Base-by-base conservation (phyloP, 2,329 filamentous ascomycete species). In the Zopfia rhizophila region DNA sequence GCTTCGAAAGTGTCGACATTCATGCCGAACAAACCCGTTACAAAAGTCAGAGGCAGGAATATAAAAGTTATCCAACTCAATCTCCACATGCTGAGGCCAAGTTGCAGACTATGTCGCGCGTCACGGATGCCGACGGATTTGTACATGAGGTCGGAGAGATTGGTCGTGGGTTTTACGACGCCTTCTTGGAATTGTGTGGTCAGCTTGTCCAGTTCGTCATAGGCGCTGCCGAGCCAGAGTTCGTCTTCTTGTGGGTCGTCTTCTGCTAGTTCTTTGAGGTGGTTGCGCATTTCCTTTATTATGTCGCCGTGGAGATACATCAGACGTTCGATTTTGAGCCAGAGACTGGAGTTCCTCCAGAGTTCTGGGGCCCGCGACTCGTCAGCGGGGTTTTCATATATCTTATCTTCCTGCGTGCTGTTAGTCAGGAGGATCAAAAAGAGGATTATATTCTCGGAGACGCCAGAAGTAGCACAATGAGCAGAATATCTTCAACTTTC, bases 11-110 rank as follows among this genome's bases (percentile, higher is more conserved):
- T 69, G 48, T 75, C 69, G 12, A 81, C 78, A 53, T 82, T 81
- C 78, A 81, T 80, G 29, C 76, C 77, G 50, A 78, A 79, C 58
- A 79, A 76, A 8, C 74, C 74, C 3, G 69, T 70, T 11, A 78
- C 71, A 51, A 80, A 81, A 1, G 78, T 82, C 7, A 81, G 62
- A 0, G 79, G 82, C 65, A 90, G 85, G 61, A 90, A 78, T 67
- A 93, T 92, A 66, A 92, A 89, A 38, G 87, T 89, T 12, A 86
- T 88, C 38, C 85, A 86, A 32, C 84, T 82, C 12, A 86, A 79
- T 16, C 85, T 69, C 77, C 72, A 78, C 77, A 80, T 80, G 54
- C 68, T 73, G 3, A 77, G 61, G 4, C 76, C 76, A 2, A 82
- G 69, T 41, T 78, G 75, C 3, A 81, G 65, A 1, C 72, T 77